phyloP scores from a whole-genome alignment of 2,329 filamentous ascomycete species.

The Aureobasidium pullulans region DNA sequence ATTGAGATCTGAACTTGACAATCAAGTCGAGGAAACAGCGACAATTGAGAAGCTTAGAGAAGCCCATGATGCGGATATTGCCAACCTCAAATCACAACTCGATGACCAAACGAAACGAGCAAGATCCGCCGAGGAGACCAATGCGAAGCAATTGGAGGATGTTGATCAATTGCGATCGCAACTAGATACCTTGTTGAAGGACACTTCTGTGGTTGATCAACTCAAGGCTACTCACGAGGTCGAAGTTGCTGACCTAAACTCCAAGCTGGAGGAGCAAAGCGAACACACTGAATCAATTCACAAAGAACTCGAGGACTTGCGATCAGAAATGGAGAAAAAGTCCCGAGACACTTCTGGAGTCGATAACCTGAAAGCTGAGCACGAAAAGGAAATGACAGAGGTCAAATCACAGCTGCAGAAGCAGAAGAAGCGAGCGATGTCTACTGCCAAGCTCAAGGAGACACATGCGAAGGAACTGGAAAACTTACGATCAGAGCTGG shows the following conservation, averaged over 20 bases:
- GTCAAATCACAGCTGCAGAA: conserved; percentile 6
- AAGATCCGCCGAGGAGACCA: background rate
- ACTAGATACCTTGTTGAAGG: background rate
- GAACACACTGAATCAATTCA: background rate
- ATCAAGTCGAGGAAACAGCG: background rate
- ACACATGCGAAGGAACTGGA: conserved; percentile 20
- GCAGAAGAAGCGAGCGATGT: background rate
- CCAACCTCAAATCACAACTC: background rate
- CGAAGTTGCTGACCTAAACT: background rate
- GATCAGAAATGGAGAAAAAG: background rate
- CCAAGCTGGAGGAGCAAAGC: background rate
- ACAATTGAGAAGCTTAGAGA: background rate
- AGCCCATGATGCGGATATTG: background rate
- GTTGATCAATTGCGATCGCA: background rate
- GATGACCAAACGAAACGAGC: background rate
- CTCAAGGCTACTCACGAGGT: background rate
- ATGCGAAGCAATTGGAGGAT: background rate
- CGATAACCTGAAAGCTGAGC: conserved; percentile 7
- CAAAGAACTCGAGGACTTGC: background rate
- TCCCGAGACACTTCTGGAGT: background rate
- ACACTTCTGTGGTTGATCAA: background rate
- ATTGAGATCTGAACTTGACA: conserved; percentile 2
- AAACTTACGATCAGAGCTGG: conserved; percentile 20
- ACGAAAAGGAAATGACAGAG: background rate
- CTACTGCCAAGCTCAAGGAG: conserved; percentile 15